Conservation (phyloP, 805 yeast species). For the Metschnikowia hibisci region DNA sequence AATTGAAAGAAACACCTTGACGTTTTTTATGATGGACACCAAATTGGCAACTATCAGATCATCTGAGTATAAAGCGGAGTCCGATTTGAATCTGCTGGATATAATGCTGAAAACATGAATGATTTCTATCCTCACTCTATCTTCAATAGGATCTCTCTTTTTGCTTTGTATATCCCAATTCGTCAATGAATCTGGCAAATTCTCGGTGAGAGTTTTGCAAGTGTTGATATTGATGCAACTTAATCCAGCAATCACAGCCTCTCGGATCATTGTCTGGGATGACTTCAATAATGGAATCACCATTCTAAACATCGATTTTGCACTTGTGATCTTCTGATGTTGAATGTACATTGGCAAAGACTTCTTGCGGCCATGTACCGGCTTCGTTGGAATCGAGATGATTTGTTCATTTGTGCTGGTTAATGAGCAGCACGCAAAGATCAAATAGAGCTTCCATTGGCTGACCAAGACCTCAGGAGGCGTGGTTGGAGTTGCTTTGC, state of each 20-base stretch:
- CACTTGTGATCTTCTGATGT: slow-evolving; percentile 89
- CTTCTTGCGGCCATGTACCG: slow-evolving; percentile 64
- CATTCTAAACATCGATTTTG: slow-evolving; percentile 82
- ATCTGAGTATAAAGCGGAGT: slow-evolving; percentile 52
- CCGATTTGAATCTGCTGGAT: slow-evolving; percentile 56
- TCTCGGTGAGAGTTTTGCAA: slow-evolving; percentile 75
- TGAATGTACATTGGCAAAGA: slow-evolving; percentile 80
- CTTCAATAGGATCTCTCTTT: slow-evolving; percentile 33
- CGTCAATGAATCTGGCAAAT: slow-evolving; percentile 56
- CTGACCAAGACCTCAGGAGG: slow-evolving; percentile 72
- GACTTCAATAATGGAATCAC: slow-evolving; percentile 77
- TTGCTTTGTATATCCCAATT: slow-evolving; percentile 41
- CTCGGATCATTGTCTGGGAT: slow-evolving; percentile 65
- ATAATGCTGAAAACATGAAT: slow-evolving; percentile 69
- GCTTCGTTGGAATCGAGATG: slow-evolving; percentile 47
- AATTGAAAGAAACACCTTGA: slow-evolving; percentile 55
- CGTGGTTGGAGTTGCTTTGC: slow-evolving; percentile 23
- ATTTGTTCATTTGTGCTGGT: slow-evolving; percentile 88
- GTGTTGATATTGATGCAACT: slow-evolving; percentile 89
- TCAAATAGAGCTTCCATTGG: slow-evolving; percentile 85
- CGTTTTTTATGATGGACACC: slow-evolving; percentile 56
- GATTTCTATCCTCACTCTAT: slow-evolving; percentile 63
- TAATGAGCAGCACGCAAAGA: slow-evolving; percentile 87
- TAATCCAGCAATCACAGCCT: slow-evolving; percentile 84
- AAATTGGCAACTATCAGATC: slow-evolving; percentile 65